Conservation (phyloP, 2,329 filamentous ascomycete species). For the Penicillium sp. region DNA sequence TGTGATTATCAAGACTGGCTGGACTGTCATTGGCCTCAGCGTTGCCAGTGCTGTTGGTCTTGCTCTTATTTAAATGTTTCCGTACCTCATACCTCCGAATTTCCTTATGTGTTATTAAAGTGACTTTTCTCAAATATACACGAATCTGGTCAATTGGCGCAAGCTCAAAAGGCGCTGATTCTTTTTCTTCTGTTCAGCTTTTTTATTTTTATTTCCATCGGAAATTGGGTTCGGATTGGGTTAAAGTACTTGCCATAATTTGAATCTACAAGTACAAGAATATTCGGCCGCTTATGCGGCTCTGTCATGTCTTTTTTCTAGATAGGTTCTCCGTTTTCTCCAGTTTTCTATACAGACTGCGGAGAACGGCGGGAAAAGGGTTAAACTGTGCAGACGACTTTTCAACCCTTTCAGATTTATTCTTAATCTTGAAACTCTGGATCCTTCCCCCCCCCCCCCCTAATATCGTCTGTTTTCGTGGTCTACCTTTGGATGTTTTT, state of each 20-base stretch:
- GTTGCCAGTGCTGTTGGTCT: conserved; percentile 50
- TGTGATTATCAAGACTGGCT: conserved; percentile 65
- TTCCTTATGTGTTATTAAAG: conserved; percentile 33
- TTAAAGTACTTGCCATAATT: neutral
- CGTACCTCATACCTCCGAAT: conserved; percentile 33
- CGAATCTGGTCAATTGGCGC: conserved; percentile 22
- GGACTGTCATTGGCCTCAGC: conserved; percentile 60
- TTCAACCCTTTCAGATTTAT: too few relatives aligned
- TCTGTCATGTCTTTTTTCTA: too few relatives aligned
- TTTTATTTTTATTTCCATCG: conserved; percentile 1
- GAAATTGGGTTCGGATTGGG: neutral
- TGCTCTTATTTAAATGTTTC: conserved; percentile 44
- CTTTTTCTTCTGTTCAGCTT: conserved; percentile 9
- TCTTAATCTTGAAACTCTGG: too few relatives aligned
- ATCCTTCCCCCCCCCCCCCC: too few relatives aligned
- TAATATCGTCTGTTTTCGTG: too few relatives aligned
- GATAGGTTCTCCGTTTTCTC: too few relatives aligned
- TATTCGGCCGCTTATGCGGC: too few relatives aligned
- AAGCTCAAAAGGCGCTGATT: conserved; percentile 24
- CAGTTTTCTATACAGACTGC: too few relatives aligned
- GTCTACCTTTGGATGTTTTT: neutral
- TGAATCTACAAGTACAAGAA: neutral
- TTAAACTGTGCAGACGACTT: too few relatives aligned
- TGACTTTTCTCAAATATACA: conserved; percentile 28
- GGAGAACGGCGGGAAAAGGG: too few relatives aligned